Conservation (phyloP, 768 basidiomycete species). For the Rhizopogon vesiculosus region DNA sequence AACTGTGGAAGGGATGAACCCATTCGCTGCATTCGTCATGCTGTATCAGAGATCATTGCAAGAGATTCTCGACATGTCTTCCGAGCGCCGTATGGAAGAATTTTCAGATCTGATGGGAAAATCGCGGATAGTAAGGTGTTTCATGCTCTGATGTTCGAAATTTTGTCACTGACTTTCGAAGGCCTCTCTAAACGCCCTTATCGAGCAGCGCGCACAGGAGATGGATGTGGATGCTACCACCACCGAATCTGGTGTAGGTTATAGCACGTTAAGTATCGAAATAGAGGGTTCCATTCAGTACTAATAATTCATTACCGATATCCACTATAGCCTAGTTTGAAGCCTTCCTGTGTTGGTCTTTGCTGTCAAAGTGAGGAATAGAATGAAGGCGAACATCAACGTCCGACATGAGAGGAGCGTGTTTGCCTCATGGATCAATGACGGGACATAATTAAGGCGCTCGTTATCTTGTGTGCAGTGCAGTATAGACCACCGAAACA, state of each 20-base stretch:
- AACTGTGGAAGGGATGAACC: slow-evolving; percentile 58
- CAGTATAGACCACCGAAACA: too few relatives aligned
- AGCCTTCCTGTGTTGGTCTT: background rate
- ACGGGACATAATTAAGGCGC: too few relatives aligned
- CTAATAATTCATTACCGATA: background rate
- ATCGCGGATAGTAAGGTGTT: slow-evolving; percentile 46
- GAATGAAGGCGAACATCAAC: too few relatives aligned
- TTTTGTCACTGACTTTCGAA: slow-evolving; percentile 10
- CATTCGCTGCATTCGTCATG: slow-evolving; percentile 63
- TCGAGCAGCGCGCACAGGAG: slow-evolving; percentile 29
- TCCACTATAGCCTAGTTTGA: too few relatives aligned
- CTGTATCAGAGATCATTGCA: slow-evolving; percentile 50
- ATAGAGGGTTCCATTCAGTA: background rate
- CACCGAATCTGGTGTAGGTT: slow-evolving; percentile 8
- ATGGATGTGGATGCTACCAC: slow-evolving; percentile 16
- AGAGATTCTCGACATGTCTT: slow-evolving; percentile 47
- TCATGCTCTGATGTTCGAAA: slow-evolving; percentile 5
- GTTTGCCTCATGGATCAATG: background rate
- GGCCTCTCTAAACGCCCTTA: slow-evolving; percentile 31
- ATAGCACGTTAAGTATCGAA: background rate
- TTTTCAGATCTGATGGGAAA: slow-evolving; percentile 46
- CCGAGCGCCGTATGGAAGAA: slow-evolving; percentile 41
- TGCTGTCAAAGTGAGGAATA: background rate
- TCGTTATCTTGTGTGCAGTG: background rate
- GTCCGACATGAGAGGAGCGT: background rate